Evolutionary conservation across 2,329 filamentous ascomycete genomes (phyloP), one percentile per base, ranked within the genome.

Genomic region (Ceratocystis ficicola): DNA sequence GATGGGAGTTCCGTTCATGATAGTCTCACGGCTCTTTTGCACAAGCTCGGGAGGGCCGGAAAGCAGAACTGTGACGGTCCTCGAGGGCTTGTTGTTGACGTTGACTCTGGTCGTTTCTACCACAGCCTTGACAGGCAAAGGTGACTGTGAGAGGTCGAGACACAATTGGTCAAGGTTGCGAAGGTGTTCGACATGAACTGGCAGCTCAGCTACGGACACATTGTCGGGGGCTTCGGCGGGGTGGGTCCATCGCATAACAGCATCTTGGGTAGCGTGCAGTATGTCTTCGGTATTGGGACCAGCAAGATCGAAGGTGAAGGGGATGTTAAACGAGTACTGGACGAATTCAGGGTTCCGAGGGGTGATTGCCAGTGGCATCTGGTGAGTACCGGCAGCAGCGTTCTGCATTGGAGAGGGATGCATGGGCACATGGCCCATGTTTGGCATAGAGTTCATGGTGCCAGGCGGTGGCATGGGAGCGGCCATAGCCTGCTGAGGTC

Each of bases 261-360:
- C 92, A 71, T 90, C 89, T 67, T 86, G 85, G 69, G 89, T 96
- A 69, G 93, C 91, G 77, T 96, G 93, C 68, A 97, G 83, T 72
- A 99, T 90, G 76, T 97, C 92, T 76, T 96, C 91, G 70, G 88
- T 88, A 73, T 97, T 91, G 69, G 94, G 94, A 44, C 94, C 94
- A 69, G 89, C 84, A 68, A 99, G 85, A 72, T 93, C 93, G 69
- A 90, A 95, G 71, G 91, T 87, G 77, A 97, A 96, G 68, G 94
- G 94, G 62, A 99, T 88, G 74, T 96, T 97, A 85, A 99, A 97
- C 70, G 90, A 93, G 75, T 96, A 87, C 76, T 95, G 90, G 76
- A 97, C 63, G 41, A 62, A 46, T 36, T 65, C 65, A 25, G 65
- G 68, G 25, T 59, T 60, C 41, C 63, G 61, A 10, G 64, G 66